Base-by-base conservation (phyloP, 768 basidiomycete species). In the Xerocomus potaroensis region DNA sequence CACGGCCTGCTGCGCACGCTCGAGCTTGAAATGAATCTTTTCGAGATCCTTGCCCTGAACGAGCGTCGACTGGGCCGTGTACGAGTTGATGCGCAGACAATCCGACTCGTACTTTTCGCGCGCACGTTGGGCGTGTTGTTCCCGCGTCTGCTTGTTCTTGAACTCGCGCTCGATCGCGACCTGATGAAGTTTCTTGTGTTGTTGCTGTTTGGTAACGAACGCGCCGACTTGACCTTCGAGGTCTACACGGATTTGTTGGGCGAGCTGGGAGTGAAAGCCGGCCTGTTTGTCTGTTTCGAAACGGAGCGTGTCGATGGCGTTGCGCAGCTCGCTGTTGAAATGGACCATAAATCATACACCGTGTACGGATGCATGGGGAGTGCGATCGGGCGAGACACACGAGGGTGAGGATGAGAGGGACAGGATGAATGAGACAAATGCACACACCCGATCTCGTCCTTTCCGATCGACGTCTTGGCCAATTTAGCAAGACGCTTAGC, bases 31-130 rank as follows among this genome's bases (percentile, higher is more conserved):
- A 24, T 84, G 80, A 31, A 96, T 80, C 71, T 89, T 92, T 57
- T 99, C 96, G 24, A 94, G 75, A 47, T 98, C 95, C 60, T 83
- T 86, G 24, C 96, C 96, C 64, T 97, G 96, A 21, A 90, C 82
- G 8, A 98, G 78, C 2, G 89, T 83, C 26, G 86, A 80, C 64
- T 96, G 92, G 5, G 93, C 93, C 4, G 92, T 92, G 60, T 87
- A 92, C 1, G 90, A 87, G 60, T 96, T 97, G 73, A 97, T 94
- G 40, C 86, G 81, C 16, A 94, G 72, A 64, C 93, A 95, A 59
- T 98, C 95, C 40, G 76, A 72, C 66, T 96, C 91, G 69, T 97
- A 98, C 62, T 92, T 91, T 64, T 94, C 91, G 51, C 88, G 81
- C 2, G 96, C 90, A 64, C 92, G 92, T 58, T 74, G 73, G 35